Evolutionary conservation across 345 rosid species (phyloP).

Genomic region (Moricandia moricandioides): DNA sequence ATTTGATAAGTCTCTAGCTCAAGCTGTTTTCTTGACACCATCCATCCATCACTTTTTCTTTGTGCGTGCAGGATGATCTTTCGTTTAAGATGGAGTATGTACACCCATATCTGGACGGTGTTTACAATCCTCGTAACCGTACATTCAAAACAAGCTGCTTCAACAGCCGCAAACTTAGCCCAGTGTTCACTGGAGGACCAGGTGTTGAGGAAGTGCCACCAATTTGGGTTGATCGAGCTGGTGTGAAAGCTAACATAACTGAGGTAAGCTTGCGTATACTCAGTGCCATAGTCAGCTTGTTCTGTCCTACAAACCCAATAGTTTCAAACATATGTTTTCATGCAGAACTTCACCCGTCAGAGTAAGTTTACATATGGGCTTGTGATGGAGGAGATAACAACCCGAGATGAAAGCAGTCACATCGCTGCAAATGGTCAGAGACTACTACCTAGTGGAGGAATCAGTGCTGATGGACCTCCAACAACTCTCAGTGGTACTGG

Average conservation of each 20-base stretch:
- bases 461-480: constrained; percentile 99
- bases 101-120: constrained; percentile 95
- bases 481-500: constrained; percentile 99
- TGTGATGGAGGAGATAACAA: constrained; percentile 98
- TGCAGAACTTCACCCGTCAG: constrained; percentile 95
- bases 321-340: not conserved
- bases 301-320: not conserved
- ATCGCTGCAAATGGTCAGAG: constrained; percentile 87
- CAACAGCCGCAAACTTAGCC: constrained; percentile 94
- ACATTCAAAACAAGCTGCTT: constrained; percentile 86
- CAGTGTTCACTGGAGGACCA: constrained; percentile 98
- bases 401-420: constrained; percentile 95
- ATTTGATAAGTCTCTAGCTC: not conserved
- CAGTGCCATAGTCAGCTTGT: not conserved
- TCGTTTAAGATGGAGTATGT: constrained; percentile 97
- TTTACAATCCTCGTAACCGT: constrained; percentile 71
- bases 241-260: constrained; percentile 85
- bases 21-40: not conserved
- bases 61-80: constrained; percentile 80
- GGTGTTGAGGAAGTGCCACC: constrained; percentile 99
- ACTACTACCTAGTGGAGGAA: constrained; percentile 93
- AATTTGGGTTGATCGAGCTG: constrained; percentile 99
- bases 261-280: constrained; percentile 56
- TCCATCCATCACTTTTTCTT: not conserved
- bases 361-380: constrained; percentile 98